Percentiles rank a stretch among this genome's conserved stretches.
phyloP scores from a whole-genome alignment of 1,284 basidiomycete species.

The Tylopilus orsonianus region DNA sequence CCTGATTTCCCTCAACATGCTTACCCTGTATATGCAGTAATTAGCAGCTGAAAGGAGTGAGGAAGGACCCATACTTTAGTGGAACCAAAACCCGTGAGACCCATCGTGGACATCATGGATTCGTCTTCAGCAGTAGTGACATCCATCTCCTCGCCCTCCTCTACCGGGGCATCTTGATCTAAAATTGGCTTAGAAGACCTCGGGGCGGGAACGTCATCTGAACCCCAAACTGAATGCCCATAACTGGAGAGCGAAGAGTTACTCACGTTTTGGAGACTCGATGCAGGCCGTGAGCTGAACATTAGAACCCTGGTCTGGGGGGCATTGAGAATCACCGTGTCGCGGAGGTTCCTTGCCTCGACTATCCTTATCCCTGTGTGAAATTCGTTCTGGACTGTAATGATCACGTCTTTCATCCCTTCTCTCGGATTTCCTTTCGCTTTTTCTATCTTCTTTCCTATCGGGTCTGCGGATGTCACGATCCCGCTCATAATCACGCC shows the following conservation, averaged over 20 bases:
- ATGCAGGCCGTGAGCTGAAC: constrained; percentile 19
- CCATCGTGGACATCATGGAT: constrained; percentile 91
- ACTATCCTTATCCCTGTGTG: constrained; percentile 26
- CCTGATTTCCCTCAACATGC: constrained; percentile 79
- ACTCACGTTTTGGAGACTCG: constrained; percentile 28
- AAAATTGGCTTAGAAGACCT: constrained; percentile 35
- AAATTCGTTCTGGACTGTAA: constrained; percentile 24
- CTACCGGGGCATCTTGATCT: constrained; percentile 43
- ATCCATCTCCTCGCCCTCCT: constrained; percentile 70
- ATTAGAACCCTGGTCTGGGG: constrained; percentile 21
- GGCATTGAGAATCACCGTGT: constrained; percentile 23
- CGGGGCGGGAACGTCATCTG: constrained; percentile 15
- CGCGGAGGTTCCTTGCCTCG: constrained; percentile 24
- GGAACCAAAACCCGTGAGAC: constrained; percentile 82
- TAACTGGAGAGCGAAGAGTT: neutral
- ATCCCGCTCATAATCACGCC: constrained; percentile 39
- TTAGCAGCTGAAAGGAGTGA: neutral
- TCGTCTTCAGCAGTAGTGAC: constrained; percentile 69
- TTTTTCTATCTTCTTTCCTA: constrained; percentile 36
- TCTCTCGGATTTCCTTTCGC: constrained; percentile 23
- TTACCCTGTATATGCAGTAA: constrained; percentile 57
- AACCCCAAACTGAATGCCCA: constrained; percentile 3
- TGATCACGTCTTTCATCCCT: constrained; percentile 25
- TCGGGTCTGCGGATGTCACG: constrained; percentile 38
- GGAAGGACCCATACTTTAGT: constrained; percentile 69